These are phyloP conservation scores for Geotrichum australiense DNA, from an alignment of 1,139 yeast genomes.

Conservation along the genomic window DNA sequence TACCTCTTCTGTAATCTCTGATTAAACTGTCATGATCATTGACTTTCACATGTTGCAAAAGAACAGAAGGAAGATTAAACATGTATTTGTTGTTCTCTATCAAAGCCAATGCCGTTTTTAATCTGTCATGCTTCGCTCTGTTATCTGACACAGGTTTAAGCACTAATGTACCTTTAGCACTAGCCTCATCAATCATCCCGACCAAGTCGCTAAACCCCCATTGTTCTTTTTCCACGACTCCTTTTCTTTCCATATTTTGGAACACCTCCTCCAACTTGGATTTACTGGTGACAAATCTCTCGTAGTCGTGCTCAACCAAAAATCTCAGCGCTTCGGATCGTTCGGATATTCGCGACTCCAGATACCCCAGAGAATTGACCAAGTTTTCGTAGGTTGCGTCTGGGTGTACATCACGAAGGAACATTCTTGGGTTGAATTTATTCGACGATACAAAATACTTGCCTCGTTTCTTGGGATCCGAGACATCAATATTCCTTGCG, in stretches of 20 bases:
- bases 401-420: slow-evolving; percentile 61
- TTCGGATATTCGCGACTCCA: slow-evolving; percentile 55
- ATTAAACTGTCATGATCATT: slow-evolving; percentile 67
- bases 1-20: slow-evolving; percentile 59
- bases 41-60: slow-evolving; percentile 47
- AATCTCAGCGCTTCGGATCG: slow-evolving; percentile 61
- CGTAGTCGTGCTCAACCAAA: slow-evolving; percentile 67
- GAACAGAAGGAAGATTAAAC: slow-evolving; percentile 63
- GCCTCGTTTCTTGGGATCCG: slow-evolving; percentile 29
- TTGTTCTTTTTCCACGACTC: slow-evolving; percentile 35
- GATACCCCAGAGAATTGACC: slow-evolving; percentile 45
- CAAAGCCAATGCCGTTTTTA: slow-evolving; percentile 54
- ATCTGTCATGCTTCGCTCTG: slow-evolving; percentile 51
- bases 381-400: slow-evolving; percentile 64
- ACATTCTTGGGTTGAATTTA: slow-evolving; percentile 62
- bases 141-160: slow-evolving; percentile 72
- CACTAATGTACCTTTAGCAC: slow-evolving; percentile 49
- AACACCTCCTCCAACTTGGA: slow-evolving; percentile 55
- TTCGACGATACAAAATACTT: slow-evolving; percentile 66
- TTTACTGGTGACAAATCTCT: slow-evolving; percentile 70
- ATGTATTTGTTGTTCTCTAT: slow-evolving; percentile 56
- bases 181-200: slow-evolving; percentile 33
- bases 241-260: slow-evolving; percentile 41
- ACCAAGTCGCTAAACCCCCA: slow-evolving; percentile 33
- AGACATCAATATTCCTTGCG: slow-evolving; percentile 30